Conservation (phyloP, 2,329 filamentous ascomycete genomes). For the Colletotrichum plurivorum region DNA sequence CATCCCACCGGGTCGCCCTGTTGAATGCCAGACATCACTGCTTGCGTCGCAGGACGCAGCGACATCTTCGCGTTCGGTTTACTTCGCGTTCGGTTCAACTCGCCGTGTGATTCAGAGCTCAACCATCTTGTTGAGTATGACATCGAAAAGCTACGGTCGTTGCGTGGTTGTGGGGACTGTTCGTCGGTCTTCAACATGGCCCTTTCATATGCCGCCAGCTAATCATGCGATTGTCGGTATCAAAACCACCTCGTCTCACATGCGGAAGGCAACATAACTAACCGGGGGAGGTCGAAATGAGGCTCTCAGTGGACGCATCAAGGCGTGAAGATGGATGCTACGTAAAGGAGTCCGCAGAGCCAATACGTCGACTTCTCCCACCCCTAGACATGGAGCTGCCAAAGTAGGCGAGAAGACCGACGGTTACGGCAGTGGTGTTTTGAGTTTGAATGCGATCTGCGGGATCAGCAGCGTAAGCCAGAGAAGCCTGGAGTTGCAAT, state of each 20-base stretch:
- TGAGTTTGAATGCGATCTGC: constrained; percentile 39
- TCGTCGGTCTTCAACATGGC: background rate
- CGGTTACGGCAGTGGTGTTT: constrained; percentile 30
- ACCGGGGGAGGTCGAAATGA: constrained; percentile 24
- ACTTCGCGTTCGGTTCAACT: background rate
- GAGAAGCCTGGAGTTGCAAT: constrained; percentile 4
- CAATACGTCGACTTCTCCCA: background rate
- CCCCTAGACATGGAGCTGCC: constrained; percentile 29
- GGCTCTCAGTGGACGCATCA: constrained; percentile 25
- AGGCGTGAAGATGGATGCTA: constrained; percentile 13
- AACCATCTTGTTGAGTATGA: background rate
- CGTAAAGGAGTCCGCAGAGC: constrained; percentile 8
- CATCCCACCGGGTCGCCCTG: background rate
- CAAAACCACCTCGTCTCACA: background rate
- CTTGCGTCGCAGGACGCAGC: background rate
- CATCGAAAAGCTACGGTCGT: background rate
- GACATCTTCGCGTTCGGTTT: background rate
- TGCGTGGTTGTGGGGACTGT: background rate
- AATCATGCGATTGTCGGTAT: background rate
- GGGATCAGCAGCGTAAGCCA: constrained; percentile 34
- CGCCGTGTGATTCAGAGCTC: background rate
- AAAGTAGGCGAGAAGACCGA: constrained; percentile 23
- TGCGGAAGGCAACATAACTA: constrained; percentile 7
- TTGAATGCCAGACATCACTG: background rate
- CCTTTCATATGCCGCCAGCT: background rate